Base-by-base conservation (phyloP, 306 rosid genomes). In the Ormosia semicastrata region DNA sequence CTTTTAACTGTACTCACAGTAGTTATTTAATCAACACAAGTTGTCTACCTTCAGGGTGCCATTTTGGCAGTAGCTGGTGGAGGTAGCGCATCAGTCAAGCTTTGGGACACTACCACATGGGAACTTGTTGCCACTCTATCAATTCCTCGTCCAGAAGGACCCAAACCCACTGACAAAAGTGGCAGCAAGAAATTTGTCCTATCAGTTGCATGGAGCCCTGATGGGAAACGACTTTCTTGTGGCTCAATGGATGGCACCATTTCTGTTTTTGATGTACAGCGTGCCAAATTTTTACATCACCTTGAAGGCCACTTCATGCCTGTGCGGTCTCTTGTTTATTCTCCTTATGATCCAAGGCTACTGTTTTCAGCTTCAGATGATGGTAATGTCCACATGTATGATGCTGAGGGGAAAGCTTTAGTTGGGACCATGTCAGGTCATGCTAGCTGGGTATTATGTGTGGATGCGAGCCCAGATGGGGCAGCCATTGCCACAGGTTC, bases 21-120 rank as follows among this genome's bases (percentile, higher is more conserved):
- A 41, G 43, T 32, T 74, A 66, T 79, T 74, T 59, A 50, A 73
- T 65, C 66, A 62, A 17, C 65, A 37, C 39, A 73, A 30, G 41
- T 59, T 74, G 64, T 57, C 24, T 11, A 11, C 62, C 32, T 44
- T 66, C 91, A 96, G 99, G 99, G 98, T 73, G 66, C 97, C 56
- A 82, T 92, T 85, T 88, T 94, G 84, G 99, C 99, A n/a, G 99
- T 89, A 75, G 99, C 99, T 41, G 98, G 99, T 8, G 99, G 99
- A 76, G 93, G 97, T 47, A 96, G 99, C 69, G 98, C 97, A 34
- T 96, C 99, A 0, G 89, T 96, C 75, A 96, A 93, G 85, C 90
- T 96, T 41, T 96, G 99, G 99, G 98, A 93, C 86, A 96, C 99
- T 8, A 80, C 79, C 82, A 81, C 99, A 3, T 96, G 99, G 99